Evolutionary conservation across 768 basidiomycete genomes (phyloP), one percentile per base, ranked within the genome.

Genomic region (Mycena haematopus): DNA sequence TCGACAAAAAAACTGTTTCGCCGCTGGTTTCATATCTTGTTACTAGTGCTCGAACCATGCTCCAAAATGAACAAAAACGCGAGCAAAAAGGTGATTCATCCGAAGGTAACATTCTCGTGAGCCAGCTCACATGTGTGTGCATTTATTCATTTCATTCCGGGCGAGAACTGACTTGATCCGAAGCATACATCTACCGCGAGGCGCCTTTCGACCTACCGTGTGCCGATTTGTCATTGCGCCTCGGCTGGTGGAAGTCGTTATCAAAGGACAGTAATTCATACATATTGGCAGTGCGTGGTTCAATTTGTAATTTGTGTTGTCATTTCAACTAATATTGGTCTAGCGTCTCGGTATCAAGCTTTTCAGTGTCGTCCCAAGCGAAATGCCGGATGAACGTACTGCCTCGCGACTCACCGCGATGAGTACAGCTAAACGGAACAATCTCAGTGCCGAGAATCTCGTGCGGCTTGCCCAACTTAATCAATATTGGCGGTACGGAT

Each of bases 401-500:
- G n/a, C n/a, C n/a, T n/a, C n/a, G n/a, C n/a, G n/a, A n/a, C n/a
- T n/a, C n/a, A n/a, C n/a, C n/a, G n/a, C n/a, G n/a, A 42, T 40
- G 57, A 51, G 49, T 47, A 58, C 49, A 0, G 49, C 57, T 0
- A 51, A 40, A 22, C 46, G 36, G 15, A 58, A 58, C 49, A 49
- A 49, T 22, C 38, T 58, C 2, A 38, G 47, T 8, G 17, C 57
- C 25, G 38, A 50, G 15, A 58, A 58, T 14, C 49, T 58, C 2
- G 14, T 58, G n/a, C 57, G 49, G 1, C 21, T 35, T 15, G 57
- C 57, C 2, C 56, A 57, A 40, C 47, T 57, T 24, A 57, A 57
- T 40, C 56, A 57, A 29, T 57, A 57, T 40, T 57, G 56, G 56
- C 45, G 56, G 2, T 57, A 57, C 25, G 56, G 56, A 17, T 57